phyloP scores from a whole-genome alignment of 140 eudicot species.

The Senecio squalidus region DNA sequence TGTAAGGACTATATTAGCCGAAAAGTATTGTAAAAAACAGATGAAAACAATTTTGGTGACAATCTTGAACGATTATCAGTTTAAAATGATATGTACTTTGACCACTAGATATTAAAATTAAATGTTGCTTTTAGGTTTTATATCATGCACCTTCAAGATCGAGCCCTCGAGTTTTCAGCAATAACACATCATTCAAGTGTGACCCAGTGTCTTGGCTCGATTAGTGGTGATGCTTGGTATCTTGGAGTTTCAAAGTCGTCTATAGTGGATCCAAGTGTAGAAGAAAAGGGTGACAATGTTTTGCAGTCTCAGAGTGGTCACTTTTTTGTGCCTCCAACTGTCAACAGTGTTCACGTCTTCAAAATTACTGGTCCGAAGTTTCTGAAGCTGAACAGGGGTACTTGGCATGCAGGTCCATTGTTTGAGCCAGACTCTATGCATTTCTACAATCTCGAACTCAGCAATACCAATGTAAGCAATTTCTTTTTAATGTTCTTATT shows the following conservation, averaged over 20 bases:
- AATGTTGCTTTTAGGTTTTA: constrained; percentile 74
- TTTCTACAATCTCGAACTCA: constrained; percentile 81
- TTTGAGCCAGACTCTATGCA: constrained; percentile 56
- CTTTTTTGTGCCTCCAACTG: constrained; percentile 62
- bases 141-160: constrained; percentile 65
- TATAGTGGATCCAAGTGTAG: constrained; percentile 42
- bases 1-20: too few relatives aligned
- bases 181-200: constrained; percentile 87
- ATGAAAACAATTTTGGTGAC: too few relatives aligned
- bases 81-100: too few relatives aligned
- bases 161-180: constrained; percentile 46
- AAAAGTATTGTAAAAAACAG: too few relatives aligned
- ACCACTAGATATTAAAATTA: too few relatives aligned
- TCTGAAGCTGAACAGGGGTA: constrained; percentile 71
- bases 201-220: constrained; percentile 88
- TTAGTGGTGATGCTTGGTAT: constrained; percentile 75
- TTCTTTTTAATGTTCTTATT: too few relatives aligned
- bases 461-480: constrained; percentile 70
- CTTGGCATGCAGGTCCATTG: constrained; percentile 98
- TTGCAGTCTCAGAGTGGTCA: constrained; percentile 60
- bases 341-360: constrained; percentile 56
- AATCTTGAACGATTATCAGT: too few relatives aligned
- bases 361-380: constrained; percentile 71
- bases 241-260: constrained; percentile 83
- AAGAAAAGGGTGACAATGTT: constrained; percentile 23